A percentile compares a stretch with the other conserved stretches of the same genome.
Conservation (phyloP, 306 rosid genomes). For the Acmispon strigosus region DNA sequence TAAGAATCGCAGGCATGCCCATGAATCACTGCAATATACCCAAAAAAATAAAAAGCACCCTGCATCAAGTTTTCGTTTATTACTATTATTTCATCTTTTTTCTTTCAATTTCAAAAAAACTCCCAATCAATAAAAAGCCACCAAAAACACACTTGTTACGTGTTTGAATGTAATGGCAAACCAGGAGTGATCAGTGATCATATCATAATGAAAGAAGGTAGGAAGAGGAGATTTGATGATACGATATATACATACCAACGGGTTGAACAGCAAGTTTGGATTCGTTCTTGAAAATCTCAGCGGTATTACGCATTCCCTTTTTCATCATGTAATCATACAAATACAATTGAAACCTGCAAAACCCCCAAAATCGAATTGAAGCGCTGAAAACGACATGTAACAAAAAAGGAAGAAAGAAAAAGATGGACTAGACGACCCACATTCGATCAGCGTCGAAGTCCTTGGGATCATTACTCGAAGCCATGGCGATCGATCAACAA, state of each 20-base stretch:
- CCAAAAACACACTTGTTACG: neutral
- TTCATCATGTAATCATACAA: slow-evolving; percentile 46
- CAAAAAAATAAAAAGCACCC: neutral
- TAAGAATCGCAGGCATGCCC: neutral
- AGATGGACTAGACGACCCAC: neutral
- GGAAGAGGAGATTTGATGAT: no score
- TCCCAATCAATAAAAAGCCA: neutral
- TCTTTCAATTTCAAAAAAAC: neutral
- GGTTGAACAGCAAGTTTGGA: neutral
- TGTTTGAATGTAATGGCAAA: no score
- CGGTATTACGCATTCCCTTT: slow-evolving; percentile 32
- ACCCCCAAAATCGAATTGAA: neutral
- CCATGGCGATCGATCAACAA: neutral
- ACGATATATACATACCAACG: slow-evolving; percentile 16
- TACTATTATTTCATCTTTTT: neutral
- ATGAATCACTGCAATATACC: neutral
- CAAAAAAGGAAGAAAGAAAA: neutral
- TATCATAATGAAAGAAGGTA: no score
- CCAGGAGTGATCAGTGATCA: no score
- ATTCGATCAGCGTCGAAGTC: neutral
- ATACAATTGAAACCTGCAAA: slow-evolving; percentile 30
- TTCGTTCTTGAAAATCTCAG: slow-evolving; percentile 41
- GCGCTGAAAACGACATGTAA: neutral
- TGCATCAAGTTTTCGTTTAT: neutral
- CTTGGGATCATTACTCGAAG: neutral